These are phyloP conservation scores for Lavandula angustifolia DNA, from an alignment of 257 asterid genomes.

Conservation along the genomic window DNA sequence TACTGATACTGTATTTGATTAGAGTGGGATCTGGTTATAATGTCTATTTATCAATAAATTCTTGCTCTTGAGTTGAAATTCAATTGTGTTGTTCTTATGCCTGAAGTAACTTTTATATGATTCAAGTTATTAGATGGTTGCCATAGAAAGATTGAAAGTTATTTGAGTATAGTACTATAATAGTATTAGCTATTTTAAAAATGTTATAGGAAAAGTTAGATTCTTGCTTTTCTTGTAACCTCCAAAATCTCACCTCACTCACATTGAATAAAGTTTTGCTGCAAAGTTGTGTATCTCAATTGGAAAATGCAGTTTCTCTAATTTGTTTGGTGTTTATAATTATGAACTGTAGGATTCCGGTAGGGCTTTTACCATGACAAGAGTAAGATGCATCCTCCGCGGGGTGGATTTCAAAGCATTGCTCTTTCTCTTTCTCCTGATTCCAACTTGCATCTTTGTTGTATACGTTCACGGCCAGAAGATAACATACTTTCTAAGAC, in stretches of 20 bases:
- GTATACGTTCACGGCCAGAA: constrained; percentile 76
- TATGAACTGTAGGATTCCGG: constrained; percentile 49
- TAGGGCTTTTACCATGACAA: constrained; percentile 45
- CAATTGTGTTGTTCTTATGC: background rate
- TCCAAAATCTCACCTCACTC: background rate
- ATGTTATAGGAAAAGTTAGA: background rate
- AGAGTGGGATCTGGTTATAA: constrained; percentile 16
- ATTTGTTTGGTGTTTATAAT: constrained; percentile 19
- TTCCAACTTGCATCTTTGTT: constrained; percentile 53
- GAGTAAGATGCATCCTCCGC: constrained; percentile 62
- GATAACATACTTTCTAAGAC: constrained; percentile 76
- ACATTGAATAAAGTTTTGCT: background rate
- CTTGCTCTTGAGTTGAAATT: background rate
- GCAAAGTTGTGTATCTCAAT: background rate
- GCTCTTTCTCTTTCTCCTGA: constrained; percentile 50
- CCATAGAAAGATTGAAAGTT: background rate
- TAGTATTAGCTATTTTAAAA: too few relatives aligned
- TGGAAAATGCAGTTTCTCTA: constrained; percentile 16
- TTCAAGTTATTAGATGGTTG: background rate
- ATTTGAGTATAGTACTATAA: background rate
- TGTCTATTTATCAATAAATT: background rate
- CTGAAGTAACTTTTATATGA: background rate
- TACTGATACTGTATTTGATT: constrained; percentile 2
- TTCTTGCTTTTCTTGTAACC: constrained; percentile 12
- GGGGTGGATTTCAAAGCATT: constrained; percentile 68